Percentiles rank a stretch among this genome's conserved stretches.
Conservation (phyloP, 257 asterid species). For the Cordia subcordata region DNA sequence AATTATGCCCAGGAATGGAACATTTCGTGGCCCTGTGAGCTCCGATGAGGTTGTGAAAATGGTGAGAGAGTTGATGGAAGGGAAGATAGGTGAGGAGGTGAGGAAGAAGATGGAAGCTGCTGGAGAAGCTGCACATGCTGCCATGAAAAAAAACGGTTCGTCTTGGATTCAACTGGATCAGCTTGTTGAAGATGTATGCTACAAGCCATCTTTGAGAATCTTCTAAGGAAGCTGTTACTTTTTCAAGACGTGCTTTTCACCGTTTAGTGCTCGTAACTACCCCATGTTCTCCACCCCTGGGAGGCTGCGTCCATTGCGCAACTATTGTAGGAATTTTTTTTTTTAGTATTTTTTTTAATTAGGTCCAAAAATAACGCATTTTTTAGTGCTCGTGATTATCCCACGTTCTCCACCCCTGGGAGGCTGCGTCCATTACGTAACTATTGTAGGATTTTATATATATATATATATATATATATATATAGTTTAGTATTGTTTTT, state of each 20-base stretch:
- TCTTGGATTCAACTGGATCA: slow-evolving; percentile 33
- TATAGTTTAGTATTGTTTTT: too few species aligned
- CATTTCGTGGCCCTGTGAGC: slow-evolving; percentile 44
- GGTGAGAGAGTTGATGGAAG: slow-evolving; percentile 46
- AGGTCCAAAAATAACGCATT: too few species aligned
- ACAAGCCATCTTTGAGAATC: neutral
- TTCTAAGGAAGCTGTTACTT: neutral
- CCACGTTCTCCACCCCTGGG: too few species aligned
- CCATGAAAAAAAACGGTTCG: slow-evolving; percentile 47
- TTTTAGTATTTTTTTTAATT: too few species aligned
- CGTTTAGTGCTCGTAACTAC: too few species aligned
- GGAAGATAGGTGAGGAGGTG: slow-evolving; percentile 31
- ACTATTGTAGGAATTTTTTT: too few species aligned
- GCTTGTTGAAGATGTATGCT: slow-evolving; percentile 27
- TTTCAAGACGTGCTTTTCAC: neutral
- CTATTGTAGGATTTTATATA: too few species aligned
- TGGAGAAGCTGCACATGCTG: slow-evolving; percentile 27
- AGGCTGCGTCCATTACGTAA: too few species aligned
- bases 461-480: too few species aligned
- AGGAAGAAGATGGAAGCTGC: slow-evolving; percentile 38
- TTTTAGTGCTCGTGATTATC: too few species aligned
- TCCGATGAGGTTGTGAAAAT: slow-evolving; percentile 48
- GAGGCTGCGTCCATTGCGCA: too few species aligned
- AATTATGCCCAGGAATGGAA: slow-evolving; percentile 35
- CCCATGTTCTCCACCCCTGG: too few species aligned